A percentile compares a stretch with the other conserved stretches of the same genome.
Conservation (phyloP, 1,284 basidiomycete genomes). For the Ustilago esculenta region DNA sequence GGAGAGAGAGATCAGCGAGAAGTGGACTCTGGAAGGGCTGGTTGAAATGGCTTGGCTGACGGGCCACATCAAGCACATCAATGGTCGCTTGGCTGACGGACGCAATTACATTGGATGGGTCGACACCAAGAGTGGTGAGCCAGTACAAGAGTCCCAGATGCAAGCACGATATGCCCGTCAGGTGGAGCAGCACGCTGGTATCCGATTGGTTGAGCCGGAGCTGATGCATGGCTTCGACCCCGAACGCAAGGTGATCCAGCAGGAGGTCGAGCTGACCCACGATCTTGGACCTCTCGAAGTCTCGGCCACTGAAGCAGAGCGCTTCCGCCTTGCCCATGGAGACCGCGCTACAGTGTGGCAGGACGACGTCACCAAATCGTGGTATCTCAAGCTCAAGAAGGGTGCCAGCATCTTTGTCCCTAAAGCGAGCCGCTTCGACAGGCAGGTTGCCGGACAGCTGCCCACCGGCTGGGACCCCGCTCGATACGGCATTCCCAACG, state of each 20-base stretch:
- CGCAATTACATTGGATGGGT: constrained; percentile 97
- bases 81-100: constrained; percentile 83
- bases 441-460: constrained; percentile 92
- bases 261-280: constrained; percentile 95
- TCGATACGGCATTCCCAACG: constrained; percentile 96
- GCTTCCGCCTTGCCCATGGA: constrained; percentile 95
- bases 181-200: constrained; percentile 89
- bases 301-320: constrained; percentile 85
- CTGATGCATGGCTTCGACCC: constrained; percentile 97
- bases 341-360: constrained; percentile 96
- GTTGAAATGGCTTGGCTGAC: constrained; percentile 99
- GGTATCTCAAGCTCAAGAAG: constrained; percentile 98
- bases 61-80: constrained; percentile 97
- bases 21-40: constrained; percentile 81
- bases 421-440: constrained; percentile 93
- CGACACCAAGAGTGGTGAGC: constrained; percentile 90
- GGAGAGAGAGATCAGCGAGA: constrained; percentile 72
- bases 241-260: constrained; percentile 94
- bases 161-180: constrained; percentile 93
- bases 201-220: constrained; percentile 95
- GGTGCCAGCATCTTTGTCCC: constrained; percentile 92
- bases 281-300: constrained; percentile 97
- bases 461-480: constrained; percentile 97
- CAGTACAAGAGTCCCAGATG: constrained; percentile 98
- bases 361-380: constrained; percentile 79